phyloP scores from a whole-genome alignment of 805 yeast species.

The Cyberlindnera maritima region DNA sequence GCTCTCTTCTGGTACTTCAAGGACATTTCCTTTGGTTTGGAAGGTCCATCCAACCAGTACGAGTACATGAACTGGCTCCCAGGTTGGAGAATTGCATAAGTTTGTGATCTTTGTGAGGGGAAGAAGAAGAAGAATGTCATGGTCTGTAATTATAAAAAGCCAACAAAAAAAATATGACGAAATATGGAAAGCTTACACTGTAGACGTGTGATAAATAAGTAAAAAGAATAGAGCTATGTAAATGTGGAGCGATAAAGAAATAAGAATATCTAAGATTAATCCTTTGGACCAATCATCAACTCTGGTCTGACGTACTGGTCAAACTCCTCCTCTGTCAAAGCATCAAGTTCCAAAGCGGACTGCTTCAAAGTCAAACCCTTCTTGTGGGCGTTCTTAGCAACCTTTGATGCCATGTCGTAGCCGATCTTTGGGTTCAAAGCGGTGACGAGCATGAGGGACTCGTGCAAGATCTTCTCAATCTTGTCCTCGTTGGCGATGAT shows the following conservation, averaged over 20 bases:
- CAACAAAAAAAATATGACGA: background rate
- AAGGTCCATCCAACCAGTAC: constrained; percentile 40
- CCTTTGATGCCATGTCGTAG: constrained; percentile 95
- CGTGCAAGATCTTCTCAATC: constrained; percentile 84
- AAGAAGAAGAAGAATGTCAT: background rate
- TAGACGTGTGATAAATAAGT: no score
- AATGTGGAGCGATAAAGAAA: background rate
- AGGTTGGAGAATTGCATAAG: constrained; percentile 41
- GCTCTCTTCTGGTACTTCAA: constrained; percentile 59
- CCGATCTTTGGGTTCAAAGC: constrained; percentile 99
- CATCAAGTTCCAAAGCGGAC: constrained; percentile 89
- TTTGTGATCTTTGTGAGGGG: background rate
- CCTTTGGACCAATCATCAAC: constrained; percentile 93
- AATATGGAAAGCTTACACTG: background rate
- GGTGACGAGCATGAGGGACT: constrained; percentile 96
- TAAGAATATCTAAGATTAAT: constrained; percentile 3
- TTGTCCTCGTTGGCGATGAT: constrained; percentile 84
- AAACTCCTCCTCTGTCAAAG: constrained; percentile 79
- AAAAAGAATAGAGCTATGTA: background rate
- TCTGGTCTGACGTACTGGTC: constrained; percentile 98
- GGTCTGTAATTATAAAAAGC: background rate
- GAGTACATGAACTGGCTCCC: constrained; percentile 46
- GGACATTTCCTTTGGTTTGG: constrained; percentile 68
- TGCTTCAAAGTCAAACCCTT: constrained; percentile 95
- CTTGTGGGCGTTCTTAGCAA: constrained; percentile 98